Evolutionary conservation across 1,139 yeast genomes (phyloP), one percentile per base, ranked within the genome.

Genomic region (Citeromyces siamensis): DNA sequence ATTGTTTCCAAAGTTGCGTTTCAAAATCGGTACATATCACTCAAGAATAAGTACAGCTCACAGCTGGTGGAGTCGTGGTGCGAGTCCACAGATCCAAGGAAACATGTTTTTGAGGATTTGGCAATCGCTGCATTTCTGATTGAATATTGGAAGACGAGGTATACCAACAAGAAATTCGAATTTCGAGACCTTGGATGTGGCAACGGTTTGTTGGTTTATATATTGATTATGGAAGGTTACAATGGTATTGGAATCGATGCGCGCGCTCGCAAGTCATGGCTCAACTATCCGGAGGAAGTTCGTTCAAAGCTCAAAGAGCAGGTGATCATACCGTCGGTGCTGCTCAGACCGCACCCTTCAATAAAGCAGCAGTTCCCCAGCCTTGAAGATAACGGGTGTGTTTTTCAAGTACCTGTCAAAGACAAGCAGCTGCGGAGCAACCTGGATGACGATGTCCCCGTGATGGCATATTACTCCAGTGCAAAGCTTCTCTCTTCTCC

Each of bases 111-210:
- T 59, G 98, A 90, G 60, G 98, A 90, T 53, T 69, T 90, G 39
- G 94, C 95, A 2, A 88, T 90, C 46, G 97, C 97, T 0, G 95
- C 97, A 0, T 90, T 88, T 48, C 62, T 90, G 41, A 81, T 88
- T n/a, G 95, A 84, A 53, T 66, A 84, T 29, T 88, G 97, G 97
- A 60, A 60, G 6, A 61, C 67, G 34, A 71, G 72, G 40, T 82
- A 78, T 45, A 52, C 59, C 27, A 62, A 63, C 23, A 51, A 59
- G 2, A 60, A 60, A 12, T 75, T 84, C 52, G 76, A 79, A 45
- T 88, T 88, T 51, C 68, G 93, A 42, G 98, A 90, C 55, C 56
- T 88, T 40, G 98, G 98, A 0, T 90, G 98, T 60, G 98, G 98
- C 6, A 90, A 90, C 56, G 98, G 97, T 2, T 64, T 85, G 14